A percentile compares a stretch with the other conserved stretches of the same genome.
Conservation (phyloP, 1,284 basidiomycete genomes). For the Pseudozyma sp. region DNA sequence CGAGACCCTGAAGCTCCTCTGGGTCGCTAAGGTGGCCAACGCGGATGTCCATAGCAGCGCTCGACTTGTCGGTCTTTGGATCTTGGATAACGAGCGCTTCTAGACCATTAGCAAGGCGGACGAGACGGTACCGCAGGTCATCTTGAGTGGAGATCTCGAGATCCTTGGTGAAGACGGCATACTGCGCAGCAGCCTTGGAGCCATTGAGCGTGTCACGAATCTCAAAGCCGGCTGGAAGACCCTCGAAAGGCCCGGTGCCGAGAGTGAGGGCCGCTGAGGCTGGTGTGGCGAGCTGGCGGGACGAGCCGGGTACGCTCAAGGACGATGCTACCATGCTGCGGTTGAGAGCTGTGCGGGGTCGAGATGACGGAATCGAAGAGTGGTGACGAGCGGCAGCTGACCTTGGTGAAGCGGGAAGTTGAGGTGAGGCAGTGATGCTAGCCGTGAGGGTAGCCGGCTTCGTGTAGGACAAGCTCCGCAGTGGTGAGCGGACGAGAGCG, state of each 20-base stretch:
- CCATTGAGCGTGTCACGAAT: constrained; percentile 41
- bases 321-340: constrained; percentile 21
- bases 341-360: background rate
- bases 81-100: constrained; percentile 89
- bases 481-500: constrained; percentile 31
- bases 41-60: constrained; percentile 92
- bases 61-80: constrained; percentile 88
- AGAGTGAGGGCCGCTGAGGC: constrained; percentile 37
- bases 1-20: constrained; percentile 75
- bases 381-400: constrained; percentile 7
- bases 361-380: constrained; percentile 12
- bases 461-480: constrained; percentile 25
- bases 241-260: constrained; percentile 34
- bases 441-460: constrained; percentile 10
- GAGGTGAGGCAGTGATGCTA: background rate
- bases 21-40: constrained; percentile 96
- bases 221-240: constrained; percentile 49
- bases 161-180: constrained; percentile 59
- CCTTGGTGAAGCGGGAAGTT: constrained; percentile 3
- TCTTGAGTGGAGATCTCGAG: constrained; percentile 49
- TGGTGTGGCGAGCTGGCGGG: constrained; percentile 42
- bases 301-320: constrained; percentile 35
- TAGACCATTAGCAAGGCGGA: constrained; percentile 86
- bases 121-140: constrained; percentile 72
- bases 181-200: constrained; percentile 45